phyloP scores from a whole-genome alignment of 805 yeast genomes.

The Cyberlindnera xylosilytica region DNA sequence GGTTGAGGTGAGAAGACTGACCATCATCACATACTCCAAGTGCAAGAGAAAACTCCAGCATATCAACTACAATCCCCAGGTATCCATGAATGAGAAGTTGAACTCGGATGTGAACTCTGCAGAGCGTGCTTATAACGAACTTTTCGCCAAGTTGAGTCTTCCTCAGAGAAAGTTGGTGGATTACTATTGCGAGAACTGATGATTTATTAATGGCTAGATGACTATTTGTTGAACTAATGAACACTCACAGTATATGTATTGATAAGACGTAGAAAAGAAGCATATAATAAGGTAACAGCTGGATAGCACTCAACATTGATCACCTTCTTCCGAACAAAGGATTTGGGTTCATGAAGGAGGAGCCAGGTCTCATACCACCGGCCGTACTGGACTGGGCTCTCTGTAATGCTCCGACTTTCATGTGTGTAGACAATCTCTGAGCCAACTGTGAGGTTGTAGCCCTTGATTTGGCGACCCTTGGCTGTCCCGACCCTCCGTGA shows the following conservation, averaged over 20 bases:
- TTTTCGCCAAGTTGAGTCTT: constrained; percentile 36
- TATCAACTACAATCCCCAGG: constrained; percentile 12
- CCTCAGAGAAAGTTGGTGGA: constrained; percentile 47
- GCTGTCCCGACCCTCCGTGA: neutral
- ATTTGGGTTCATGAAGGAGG: constrained; percentile 15
- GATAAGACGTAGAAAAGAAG: too few species aligned
- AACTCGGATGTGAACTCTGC: constrained; percentile 20
- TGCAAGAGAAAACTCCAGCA: constrained; percentile 23
- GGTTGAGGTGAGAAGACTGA: constrained; percentile 27
- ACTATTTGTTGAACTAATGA: neutral
- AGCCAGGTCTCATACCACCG: constrained; percentile 17
- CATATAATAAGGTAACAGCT: too few species aligned
- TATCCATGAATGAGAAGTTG: constrained; percentile 27
- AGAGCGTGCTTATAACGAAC: constrained; percentile 26
- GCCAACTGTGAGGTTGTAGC: constrained; percentile 25
- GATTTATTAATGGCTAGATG: neutral
- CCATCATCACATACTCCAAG: constrained; percentile 26
- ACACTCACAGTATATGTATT: too few species aligned
- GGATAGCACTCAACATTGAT: too few species aligned
- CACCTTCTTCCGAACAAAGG: constrained; percentile 13
- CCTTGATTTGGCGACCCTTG: constrained; percentile 14
- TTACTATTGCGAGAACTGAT: constrained; percentile 33
- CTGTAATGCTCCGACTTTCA: constrained; percentile 22
- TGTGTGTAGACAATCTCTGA: constrained; percentile 24
- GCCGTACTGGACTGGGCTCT: constrained; percentile 6